These are phyloP conservation scores for Daldinia bambusicola DNA, from an alignment of 495 filamentous ascomycete genomes.

Conservation along the genomic window DNA sequence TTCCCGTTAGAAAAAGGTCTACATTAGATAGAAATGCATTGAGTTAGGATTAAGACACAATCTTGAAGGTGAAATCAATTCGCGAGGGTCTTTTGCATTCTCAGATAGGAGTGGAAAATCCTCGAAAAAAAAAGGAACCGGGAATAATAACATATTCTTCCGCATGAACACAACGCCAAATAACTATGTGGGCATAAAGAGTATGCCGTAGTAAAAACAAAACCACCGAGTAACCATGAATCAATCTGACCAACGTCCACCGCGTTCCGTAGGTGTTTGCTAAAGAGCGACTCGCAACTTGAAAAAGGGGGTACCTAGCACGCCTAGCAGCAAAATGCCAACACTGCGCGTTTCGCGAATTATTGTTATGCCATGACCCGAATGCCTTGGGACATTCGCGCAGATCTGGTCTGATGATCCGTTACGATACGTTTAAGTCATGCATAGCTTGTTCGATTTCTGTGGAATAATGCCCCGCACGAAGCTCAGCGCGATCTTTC, in stretches of 20 bases:
- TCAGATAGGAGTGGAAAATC: conserved; percentile 29
- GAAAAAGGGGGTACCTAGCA: conserved; percentile 31
- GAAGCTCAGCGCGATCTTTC: conserved; percentile 56
- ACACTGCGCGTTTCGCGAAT: conserved; percentile 26
- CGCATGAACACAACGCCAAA: conserved; percentile 32
- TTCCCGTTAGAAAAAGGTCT: conserved; percentile 1
- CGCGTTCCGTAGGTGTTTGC: conserved; percentile 38
- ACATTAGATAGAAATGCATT: background rate
- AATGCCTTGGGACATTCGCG: conserved; percentile 29
- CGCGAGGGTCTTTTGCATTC: conserved; percentile 42
- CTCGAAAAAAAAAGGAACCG: background rate
- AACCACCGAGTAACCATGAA: conserved; percentile 37
- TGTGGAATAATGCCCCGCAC: conserved; percentile 52
- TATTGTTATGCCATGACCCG: conserved; percentile 34
- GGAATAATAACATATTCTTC: conserved; percentile 40
- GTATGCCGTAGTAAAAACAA: conserved; percentile 45
- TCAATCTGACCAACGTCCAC: conserved; percentile 38
- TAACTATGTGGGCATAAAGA: conserved; percentile 46
- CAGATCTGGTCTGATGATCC: conserved; percentile 11
- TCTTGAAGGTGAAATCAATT: conserved; percentile 25
- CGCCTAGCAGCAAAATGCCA: conserved; percentile 25
- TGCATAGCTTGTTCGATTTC: conserved; percentile 48
- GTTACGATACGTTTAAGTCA: conserved; percentile 42
- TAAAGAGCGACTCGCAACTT: conserved; percentile 42
- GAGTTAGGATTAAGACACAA: conserved; percentile 1